Evolutionary conservation across 768 basidiomycete genomes (phyloP), one percentile per base, ranked within the genome.

Genomic region (Mycena floridula): DNA sequence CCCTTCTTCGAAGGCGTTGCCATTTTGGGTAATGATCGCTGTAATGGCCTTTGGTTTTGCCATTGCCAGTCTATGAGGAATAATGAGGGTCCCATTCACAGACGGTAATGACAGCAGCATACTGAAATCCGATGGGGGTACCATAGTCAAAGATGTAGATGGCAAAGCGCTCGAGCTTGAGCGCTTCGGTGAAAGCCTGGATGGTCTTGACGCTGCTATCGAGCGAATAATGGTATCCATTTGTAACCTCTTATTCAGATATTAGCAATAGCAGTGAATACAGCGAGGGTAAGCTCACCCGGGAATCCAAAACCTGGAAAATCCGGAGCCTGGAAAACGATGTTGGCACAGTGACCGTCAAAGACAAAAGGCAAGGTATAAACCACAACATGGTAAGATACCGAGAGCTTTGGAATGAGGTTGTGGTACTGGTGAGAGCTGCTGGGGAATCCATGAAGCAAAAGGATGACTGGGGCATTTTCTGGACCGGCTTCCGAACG

Each of bases 91-190:
- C 23, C 3, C 11, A 39, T 38, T 27, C n/a, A 7, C 6, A 24
- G 12, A 37, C n/a, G 3, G n/a, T 3, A n/a, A 8, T 23, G 20
- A 30, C 9, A 30, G 16, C 7, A 7, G 41, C 57, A 25, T 15
- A 62, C 68, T 51, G 55, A 21, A 60, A 51, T 2, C 56, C 61
- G 12, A 57, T 61, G 3, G 67, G 66, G 7, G 67, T 65, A 30
- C 74, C 75, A 44, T 76, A 76, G 49, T 76, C 74, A 47, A 76
- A 76, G 26, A 72, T 61, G 52, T 77, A 77, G 5, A 73, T 53
- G 1, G 64, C 65, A 44, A 69, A 73, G 27, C 60, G 62, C n/a
- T 45, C 51, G 46, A 76, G 53, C 6, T 50, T 44, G 3, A 76
- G 57, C 1, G 59, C 60, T 39, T 72, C 63, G 26, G 72, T 56